Base-by-base conservation (phyloP, 345 rosid genomes). In the Draba incana region DNA sequence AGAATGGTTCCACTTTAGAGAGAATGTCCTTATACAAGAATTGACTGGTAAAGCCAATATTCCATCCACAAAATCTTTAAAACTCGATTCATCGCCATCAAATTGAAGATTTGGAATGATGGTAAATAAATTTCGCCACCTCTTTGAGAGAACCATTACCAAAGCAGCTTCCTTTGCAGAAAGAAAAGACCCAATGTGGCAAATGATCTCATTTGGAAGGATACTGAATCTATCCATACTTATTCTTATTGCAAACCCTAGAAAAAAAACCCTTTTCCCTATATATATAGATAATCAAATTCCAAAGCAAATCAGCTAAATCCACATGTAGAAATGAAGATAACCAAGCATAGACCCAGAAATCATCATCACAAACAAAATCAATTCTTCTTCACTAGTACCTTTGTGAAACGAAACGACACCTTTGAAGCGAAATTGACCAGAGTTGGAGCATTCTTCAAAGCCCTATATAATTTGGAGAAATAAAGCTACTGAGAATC, bases 161-260 rank as follows among this genome's bases (percentile, higher is more conserved):
- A 38, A 57, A 38, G 31, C 62, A 20, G 46, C 62, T 24, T 57
- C 62, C 31, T 57, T 57, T 57, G 62, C 62, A 2, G 46, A 38
- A 15, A 57, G 63, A n/a, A 39, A 39, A 10, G 48, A 39, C 2
- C 31, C 20, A 7, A 57, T 39, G 62, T 57, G 47, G 16, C 30
- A 27, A 23, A 39, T 12, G 20, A 57, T 23, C 6, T 57, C 62
- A 39, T 39, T 2, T 11, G 47, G 62, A 11, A 57, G 47, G 6
- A 4, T 39, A 39, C 47, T 57, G 31, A 57, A 6, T 23, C 9
- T 37, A 56, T 37, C 45, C 45, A 20, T 57, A 14, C 12, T 10
- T 49, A 0, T 4, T 1, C 12, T 10, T 49, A 0, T 4, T 1
- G 6, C n/a, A 20, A 48, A 46, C 23, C 50, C 44, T 31, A 31